These are phyloP conservation scores for Alloteropsis semialata DNA, from an alignment of 176 grass and related monocot species.

Conservation along the genomic window DNA sequence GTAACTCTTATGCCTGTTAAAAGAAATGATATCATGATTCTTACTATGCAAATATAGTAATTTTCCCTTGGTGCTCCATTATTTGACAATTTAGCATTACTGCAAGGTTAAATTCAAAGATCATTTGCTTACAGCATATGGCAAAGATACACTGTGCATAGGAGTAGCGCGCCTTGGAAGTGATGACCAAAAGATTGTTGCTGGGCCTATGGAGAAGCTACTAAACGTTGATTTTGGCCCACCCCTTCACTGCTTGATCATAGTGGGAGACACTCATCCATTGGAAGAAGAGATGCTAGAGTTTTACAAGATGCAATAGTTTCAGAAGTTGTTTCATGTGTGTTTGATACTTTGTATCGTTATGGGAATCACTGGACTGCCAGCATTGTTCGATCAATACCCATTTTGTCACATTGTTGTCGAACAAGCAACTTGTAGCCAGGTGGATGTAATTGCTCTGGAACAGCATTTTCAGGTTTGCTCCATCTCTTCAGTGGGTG, in stretches of 20 bases:
- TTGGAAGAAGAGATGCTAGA: slow-evolving; percentile 93
- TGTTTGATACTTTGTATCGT: background rate
- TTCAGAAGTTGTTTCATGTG: background rate
- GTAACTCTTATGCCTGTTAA: background rate
- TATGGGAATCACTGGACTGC: background rate
- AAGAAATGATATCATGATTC: background rate
- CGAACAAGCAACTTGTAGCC: background rate
- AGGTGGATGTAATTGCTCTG: background rate
- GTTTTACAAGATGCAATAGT: slow-evolving; percentile 56
- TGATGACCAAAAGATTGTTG: slow-evolving; percentile 82
- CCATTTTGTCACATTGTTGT: background rate
- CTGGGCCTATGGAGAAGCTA: slow-evolving; percentile 69
- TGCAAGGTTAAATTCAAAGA: background rate
- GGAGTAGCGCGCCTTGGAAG: slow-evolving; percentile 86
- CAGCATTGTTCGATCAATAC: background rate
- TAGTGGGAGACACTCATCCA: slow-evolving; percentile 82
- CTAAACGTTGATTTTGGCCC: slow-evolving; percentile 76
- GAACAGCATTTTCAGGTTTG: background rate
- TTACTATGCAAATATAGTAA: background rate
- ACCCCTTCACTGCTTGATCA: slow-evolving; percentile 91
- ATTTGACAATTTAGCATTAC: background rate
- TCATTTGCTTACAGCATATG: slow-evolving; percentile 50
- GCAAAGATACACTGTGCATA: slow-evolving; percentile 61
- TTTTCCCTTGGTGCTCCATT: background rate
- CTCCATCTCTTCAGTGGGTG: background rate